phyloP scores from a whole-genome alignment of 2,329 filamentous ascomycete genomes.

The Phyllosticta ampelicida region DNA sequence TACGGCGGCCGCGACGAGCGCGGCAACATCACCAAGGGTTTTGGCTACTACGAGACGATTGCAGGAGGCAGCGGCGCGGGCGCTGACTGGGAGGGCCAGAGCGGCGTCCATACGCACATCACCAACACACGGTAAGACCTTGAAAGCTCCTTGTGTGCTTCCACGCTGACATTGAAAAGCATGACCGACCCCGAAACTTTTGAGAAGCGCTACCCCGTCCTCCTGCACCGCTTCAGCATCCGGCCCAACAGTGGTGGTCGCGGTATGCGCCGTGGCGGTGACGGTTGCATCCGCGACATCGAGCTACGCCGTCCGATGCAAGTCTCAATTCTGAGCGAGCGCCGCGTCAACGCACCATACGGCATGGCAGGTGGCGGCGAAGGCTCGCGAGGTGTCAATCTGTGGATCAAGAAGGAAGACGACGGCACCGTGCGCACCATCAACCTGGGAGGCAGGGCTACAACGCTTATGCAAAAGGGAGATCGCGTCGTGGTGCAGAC shows the following conservation, averaged over 20 bases:
- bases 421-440: conserved; percentile 50
- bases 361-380: conserved; percentile 69
- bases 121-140: conserved; percentile 53
- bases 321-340: conserved; percentile 62
- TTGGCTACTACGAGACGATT: conserved; percentile 71
- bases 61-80: conserved; percentile 60
- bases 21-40: conserved; percentile 1
- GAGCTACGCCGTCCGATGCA: conserved; percentile 63
- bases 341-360: conserved; percentile 61
- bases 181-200: conserved; percentile 67
- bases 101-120: conserved; percentile 63
- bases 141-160: neutral
- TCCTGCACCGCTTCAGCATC: conserved; percentile 55
- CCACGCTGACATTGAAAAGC: conserved; percentile 19
- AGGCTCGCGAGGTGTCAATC: conserved; percentile 60
- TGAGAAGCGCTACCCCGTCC: conserved; percentile 58
- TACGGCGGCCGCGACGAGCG: conserved; percentile 14
- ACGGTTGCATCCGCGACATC: conserved; percentile 45
- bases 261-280: conserved; percentile 27
- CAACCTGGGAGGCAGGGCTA: conserved; percentile 71
- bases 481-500: conserved; percentile 70
- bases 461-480: conserved; percentile 61
- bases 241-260: conserved; percentile 48
- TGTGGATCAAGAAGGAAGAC: conserved; percentile 10
- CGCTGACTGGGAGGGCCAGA: conserved; percentile 50